Evolutionary conservation across 352 stramenopile genomes (phyloP).

Genomic region (Pseudoperonospora humuli): DNA sequence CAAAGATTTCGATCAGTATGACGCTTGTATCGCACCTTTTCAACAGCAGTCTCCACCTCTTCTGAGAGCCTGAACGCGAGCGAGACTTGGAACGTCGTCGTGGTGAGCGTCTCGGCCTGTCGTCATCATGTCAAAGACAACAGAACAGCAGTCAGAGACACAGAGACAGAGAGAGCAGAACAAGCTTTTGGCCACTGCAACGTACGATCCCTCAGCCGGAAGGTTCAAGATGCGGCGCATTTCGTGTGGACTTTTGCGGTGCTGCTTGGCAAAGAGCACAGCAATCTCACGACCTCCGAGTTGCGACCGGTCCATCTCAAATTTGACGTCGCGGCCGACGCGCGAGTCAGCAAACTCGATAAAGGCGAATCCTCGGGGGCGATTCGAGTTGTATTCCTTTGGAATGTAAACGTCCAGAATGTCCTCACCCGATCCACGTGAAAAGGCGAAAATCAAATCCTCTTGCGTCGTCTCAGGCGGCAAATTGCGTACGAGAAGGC

Average conservation of each 20-base stretch:
- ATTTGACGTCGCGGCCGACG: conserved; percentile 63
- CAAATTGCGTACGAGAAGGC: conserved; percentile 49
- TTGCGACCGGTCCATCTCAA: conserved; percentile 60
- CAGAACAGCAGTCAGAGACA: neutral
- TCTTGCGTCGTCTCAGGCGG: conserved; percentile 28
- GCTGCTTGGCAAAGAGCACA: conserved; percentile 71
- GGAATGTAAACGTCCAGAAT: conserved; percentile 64
- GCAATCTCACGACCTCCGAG: conserved; percentile 66
- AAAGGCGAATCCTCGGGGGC: conserved; percentile 74
- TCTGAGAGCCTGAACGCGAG: conserved; percentile 16
- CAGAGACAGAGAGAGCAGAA: neutral
- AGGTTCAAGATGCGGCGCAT: conserved; percentile 43
- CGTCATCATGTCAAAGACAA: neutral
- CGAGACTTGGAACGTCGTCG: conserved; percentile 19
- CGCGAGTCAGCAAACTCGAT: conserved; percentile 65
- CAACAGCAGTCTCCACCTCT: conserved; percentile 6
- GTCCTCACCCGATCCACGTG: conserved; percentile 33
- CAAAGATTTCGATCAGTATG: neutral
- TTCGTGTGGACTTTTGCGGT: conserved; percentile 67
- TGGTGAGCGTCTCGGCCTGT: conserved; percentile 12
- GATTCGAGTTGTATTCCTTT: conserved; percentile 46
- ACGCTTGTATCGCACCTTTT: neutral
- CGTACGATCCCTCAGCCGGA: conserved; percentile 14
- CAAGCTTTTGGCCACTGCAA: neutral
- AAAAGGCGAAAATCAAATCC: conserved; percentile 42